These are phyloP conservation scores for Prunus salicina DNA, from an alignment of 306 rosid genomes.

Conservation along the genomic window DNA sequence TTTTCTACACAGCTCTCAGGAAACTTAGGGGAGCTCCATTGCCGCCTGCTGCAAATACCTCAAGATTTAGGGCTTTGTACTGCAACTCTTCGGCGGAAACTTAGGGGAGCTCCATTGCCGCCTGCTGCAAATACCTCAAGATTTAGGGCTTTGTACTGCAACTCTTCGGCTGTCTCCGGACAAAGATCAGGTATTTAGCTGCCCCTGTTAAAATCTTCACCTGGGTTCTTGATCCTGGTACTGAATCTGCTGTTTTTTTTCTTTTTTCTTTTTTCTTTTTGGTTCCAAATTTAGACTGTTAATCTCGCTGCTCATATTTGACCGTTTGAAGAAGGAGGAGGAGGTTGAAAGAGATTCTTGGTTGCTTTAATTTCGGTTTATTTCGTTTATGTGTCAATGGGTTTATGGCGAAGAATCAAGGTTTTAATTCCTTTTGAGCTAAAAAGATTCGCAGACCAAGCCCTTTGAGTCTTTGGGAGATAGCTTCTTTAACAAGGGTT, in stretches of 20 bases:
- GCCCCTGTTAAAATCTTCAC: conserved; percentile 16
- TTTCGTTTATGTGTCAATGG: conserved; percentile 3
- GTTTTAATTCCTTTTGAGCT: conserved; percentile 37
- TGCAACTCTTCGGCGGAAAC: conserved; percentile 1
- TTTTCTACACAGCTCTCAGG: background rate
- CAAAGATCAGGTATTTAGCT: conserved; percentile 53
- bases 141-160: conserved; percentile 21
- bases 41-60: background rate
- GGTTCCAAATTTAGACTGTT: background rate
- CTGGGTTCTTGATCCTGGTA: conserved; percentile 39
- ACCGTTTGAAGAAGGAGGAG: conserved; percentile 29
- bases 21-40: background rate
- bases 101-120: background rate
- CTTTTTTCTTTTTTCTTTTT: conserved; percentile 2
- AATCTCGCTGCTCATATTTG: conserved; percentile 7
- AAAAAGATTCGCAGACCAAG: conserved; percentile 32
- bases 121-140: background rate
- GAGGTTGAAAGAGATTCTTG: conserved; percentile 3
- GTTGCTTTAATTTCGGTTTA: conserved; percentile 19
- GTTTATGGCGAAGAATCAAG: conserved; percentile 22
- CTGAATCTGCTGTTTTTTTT: conserved; percentile 25
- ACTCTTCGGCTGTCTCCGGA: background rate
- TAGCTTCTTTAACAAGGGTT: conserved; percentile 45
- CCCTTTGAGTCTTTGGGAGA: conserved; percentile 22
- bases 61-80: conserved; percentile 20